Conservation (phyloP, 164 flowering plant genomes). For the Sextonia rubra region DNA sequence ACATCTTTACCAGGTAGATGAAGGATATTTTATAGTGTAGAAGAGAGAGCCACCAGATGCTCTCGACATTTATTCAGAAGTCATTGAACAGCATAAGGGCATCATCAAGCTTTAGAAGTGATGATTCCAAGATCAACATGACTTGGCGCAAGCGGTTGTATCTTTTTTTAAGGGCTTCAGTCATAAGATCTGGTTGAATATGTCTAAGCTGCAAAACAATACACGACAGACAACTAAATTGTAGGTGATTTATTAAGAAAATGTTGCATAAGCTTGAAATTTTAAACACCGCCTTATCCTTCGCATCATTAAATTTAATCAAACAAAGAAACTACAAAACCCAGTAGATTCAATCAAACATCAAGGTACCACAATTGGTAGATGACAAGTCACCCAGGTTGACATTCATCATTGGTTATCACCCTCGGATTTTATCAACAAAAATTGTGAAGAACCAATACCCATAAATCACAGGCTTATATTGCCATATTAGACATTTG, state of each 20-base stretch:
- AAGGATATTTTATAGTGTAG: too few species aligned
- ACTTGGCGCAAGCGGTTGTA: constrained; percentile 16
- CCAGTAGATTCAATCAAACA: not conserved
- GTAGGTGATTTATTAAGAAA: not conserved
- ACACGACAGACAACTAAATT: not conserved
- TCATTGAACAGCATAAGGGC: constrained; percentile 60
- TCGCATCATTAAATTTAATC: not conserved
- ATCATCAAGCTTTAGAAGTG: constrained; percentile 62
- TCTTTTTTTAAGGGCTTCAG: constrained; percentile 22
- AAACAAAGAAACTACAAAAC: not conserved
- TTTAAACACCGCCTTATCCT: not conserved
- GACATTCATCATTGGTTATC: too few species aligned
- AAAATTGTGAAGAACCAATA: too few species aligned
- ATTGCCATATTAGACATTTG: too few species aligned
- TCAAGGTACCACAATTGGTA: too few species aligned
- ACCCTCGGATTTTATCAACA: too few species aligned
- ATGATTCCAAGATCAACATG: constrained; percentile 33
- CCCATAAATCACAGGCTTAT: too few species aligned
- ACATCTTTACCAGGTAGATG: too few species aligned
- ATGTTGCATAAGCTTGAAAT: not conserved
- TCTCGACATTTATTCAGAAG: constrained; percentile 24
- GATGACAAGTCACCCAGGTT: too few species aligned
- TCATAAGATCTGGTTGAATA: constrained; percentile 28
- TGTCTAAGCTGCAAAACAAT: constrained; percentile 32
- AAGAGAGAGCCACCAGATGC: too few species aligned